Conservation (phyloP, 495 filamentous ascomycete species). For the Penicillium angulare region DNA sequence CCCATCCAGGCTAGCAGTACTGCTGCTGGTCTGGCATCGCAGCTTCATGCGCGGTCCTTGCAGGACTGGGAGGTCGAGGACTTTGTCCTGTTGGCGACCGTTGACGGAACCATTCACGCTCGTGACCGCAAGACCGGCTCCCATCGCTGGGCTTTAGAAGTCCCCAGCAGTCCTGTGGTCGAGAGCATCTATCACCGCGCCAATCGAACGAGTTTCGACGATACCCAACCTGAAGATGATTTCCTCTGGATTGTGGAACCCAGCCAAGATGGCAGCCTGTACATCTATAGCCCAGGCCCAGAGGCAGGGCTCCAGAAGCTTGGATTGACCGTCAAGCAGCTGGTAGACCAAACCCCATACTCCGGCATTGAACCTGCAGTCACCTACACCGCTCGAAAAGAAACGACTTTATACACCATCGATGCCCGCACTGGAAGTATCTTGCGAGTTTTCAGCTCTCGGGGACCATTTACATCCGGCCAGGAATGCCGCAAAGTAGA, state of each 20-base stretch:
- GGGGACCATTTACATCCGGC: conserved; percentile 48
- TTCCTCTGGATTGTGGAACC: conserved; percentile 98
- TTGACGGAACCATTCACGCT: conserved; percentile 94
- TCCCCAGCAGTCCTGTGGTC: conserved; percentile 77
- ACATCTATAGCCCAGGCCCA: conserved; percentile 71
- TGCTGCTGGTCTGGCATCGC: conserved; percentile 72
- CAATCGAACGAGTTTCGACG: conserved; percentile 61
- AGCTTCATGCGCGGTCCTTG: conserved; percentile 86
- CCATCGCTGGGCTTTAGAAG: conserved; percentile 78
- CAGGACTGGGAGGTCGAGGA: conserved; percentile 99
- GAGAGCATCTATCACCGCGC: conserved; percentile 80
- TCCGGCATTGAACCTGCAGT: conserved; percentile 66
- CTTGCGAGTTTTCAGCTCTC: conserved; percentile 60
- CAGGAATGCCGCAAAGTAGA: conserved; percentile 55
- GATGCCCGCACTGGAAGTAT: conserved; percentile 81
- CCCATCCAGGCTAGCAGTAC: conserved; percentile 62
- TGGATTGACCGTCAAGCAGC: conserved; percentile 72
- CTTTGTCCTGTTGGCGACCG: conserved; percentile 98
- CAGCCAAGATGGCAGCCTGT: conserved; percentile 82
- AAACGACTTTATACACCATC: conserved; percentile 76
- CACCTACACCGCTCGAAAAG: conserved; percentile 78
- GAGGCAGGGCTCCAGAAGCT: conserved; percentile 61
- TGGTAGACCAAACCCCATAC: conserved; percentile 70
- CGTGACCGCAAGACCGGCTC: conserved; percentile 83
- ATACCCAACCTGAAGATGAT: conserved; percentile 64